Conservation (phyloP, 306 rosid species). For the Acacia acuminata region DNA sequence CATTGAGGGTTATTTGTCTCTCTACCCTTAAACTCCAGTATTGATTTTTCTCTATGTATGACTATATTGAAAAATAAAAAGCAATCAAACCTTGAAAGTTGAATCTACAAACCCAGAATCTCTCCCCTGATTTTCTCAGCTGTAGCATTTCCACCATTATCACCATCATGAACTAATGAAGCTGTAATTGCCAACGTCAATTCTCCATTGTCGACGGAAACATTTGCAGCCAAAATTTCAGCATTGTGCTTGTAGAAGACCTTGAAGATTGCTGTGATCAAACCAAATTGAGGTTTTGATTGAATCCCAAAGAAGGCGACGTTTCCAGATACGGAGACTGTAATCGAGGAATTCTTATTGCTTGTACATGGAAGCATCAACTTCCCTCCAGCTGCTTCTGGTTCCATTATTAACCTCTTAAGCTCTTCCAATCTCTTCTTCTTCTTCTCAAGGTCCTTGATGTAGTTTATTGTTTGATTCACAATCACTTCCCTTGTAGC, state of each 20-base stretch:
- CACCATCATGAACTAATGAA: background rate
- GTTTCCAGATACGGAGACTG: constrained; percentile 32
- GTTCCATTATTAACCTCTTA: constrained; percentile 31
- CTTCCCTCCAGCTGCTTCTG: background rate
- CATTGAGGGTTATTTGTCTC: background rate
- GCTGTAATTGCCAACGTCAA: constrained; percentile 41
- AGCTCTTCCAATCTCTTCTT: constrained; percentile 40
- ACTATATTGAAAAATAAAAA: background rate
- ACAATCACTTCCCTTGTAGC: constrained; percentile 40
- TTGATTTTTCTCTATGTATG: background rate
- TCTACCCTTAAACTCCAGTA: background rate
- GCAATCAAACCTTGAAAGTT: background rate
- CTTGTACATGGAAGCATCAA: constrained; percentile 15
- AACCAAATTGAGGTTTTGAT: constrained; percentile 29
- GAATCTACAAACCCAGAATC: constrained; percentile 36
- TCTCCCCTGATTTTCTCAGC: constrained; percentile 41
- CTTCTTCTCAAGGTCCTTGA: constrained; percentile 45
- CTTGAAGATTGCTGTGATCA: constrained; percentile 24
- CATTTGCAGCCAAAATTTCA: constrained; percentile 46
- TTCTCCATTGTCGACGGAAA: constrained; percentile 32
- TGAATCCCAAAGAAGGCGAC: constrained; percentile 49
- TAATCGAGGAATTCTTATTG: constrained; percentile 22
- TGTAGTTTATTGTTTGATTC: constrained; percentile 36
- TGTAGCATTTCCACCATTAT: constrained; percentile 16
- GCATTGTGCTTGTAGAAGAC: constrained; percentile 36